Evolutionary conservation across 352 stramenopile species (phyloP).

Genomic region (Albugo laibachii): DNA sequence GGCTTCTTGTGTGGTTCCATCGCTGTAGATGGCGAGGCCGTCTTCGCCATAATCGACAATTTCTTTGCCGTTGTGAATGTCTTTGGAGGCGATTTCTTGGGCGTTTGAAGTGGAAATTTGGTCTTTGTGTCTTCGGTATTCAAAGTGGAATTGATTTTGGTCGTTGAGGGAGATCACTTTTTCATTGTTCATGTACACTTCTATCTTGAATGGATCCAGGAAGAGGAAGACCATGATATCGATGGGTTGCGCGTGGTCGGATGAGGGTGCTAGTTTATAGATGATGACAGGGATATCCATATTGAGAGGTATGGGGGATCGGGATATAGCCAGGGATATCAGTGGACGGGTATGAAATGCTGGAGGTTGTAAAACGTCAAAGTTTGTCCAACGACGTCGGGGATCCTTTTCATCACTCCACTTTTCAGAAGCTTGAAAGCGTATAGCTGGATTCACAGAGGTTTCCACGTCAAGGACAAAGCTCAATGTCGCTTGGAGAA

Average conservation of each 20-base stretch:
- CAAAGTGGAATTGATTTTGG: slow-evolving; percentile 50
- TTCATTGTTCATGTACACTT: slow-evolving; percentile 39
- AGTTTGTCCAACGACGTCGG: slow-evolving; percentile 32
- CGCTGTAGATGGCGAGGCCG: slow-evolving; percentile 91
- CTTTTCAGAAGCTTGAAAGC: slow-evolving; percentile 32
- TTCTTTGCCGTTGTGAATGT: slow-evolving; percentile 81
- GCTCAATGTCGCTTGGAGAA: slow-evolving; percentile 20
- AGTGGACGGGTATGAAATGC: slow-evolving; percentile 17
- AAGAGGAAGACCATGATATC: slow-evolving; percentile 28
- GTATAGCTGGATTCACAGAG: slow-evolving; percentile 22
- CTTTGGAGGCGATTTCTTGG: slow-evolving; percentile 11
- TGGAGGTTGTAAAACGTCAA: slow-evolving; percentile 18
- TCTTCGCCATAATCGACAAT: slow-evolving; percentile 96
- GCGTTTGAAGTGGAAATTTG: slow-evolving; percentile 7
- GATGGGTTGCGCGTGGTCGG: slow-evolving; percentile 1
- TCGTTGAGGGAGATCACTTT: slow-evolving; percentile 46
- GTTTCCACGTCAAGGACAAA: slow-evolving; percentile 25
- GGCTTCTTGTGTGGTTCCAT: slow-evolving; percentile 70
- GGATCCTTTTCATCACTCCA: slow-evolving; percentile 26
- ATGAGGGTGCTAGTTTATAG: neutral
- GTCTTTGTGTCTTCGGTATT: slow-evolving; percentile 53
- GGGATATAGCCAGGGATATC: slow-evolving; percentile 12
- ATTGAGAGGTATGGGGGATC: slow-evolving; percentile 1
- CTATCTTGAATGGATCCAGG: slow-evolving; percentile 31
- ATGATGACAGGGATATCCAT: neutral